Base-by-base conservation (phyloP, 305 asterid species). In the Nicotiana rustica region DNA sequence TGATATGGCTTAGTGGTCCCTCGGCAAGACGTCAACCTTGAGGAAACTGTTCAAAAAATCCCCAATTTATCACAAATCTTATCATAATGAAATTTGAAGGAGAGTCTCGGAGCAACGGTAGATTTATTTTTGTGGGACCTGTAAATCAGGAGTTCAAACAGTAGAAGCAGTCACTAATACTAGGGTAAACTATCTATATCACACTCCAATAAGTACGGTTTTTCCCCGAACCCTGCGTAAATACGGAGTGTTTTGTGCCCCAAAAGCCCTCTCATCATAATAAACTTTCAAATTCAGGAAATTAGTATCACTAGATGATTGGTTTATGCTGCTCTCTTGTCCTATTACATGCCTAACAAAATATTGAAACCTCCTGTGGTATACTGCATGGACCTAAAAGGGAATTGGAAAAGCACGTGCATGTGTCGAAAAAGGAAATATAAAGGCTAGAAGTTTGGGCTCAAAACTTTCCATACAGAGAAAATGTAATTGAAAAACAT, bases 1-100 rank as follows among this genome's bases (percentile, higher is more conserved):
- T 0, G 47, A 29, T 52, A 25, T 75, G 65, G 80, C 2, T 15
- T 75, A 25, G 79, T 49, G 79, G 79, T 75, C 64, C 65, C 79
- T 71, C 49, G 19, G 44, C 59, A 52, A 52, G 5, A 52, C 5
- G 59, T 47, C 36, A 49, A 75, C 64, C 62, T 73, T 18, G 62
- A 49, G 38, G 64, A 73, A 52, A 4, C 59, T 10, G 59, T 52
- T 52, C 59, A 52, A 3, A 12, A 52, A 52, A 17, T 14, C n/a
- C 17, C 14, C 15, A 12, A 10, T 52, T 52, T 12, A 52, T 13
- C 14, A 52, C 17, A 52, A 52, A 52, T 52, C 57, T 52, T 52
- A 7, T 41, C 47, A 1, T 41, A 41, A 7, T 41, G 47, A 41
- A 41, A 9, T 41, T 41, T 2, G 47, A 41, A 41, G 3, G 47